Evolutionary conservation across 2,329 filamentous ascomycete genomes (phyloP), one percentile per base, ranked within the genome.

Genomic region (Corniculantispora saksenae): DNA sequence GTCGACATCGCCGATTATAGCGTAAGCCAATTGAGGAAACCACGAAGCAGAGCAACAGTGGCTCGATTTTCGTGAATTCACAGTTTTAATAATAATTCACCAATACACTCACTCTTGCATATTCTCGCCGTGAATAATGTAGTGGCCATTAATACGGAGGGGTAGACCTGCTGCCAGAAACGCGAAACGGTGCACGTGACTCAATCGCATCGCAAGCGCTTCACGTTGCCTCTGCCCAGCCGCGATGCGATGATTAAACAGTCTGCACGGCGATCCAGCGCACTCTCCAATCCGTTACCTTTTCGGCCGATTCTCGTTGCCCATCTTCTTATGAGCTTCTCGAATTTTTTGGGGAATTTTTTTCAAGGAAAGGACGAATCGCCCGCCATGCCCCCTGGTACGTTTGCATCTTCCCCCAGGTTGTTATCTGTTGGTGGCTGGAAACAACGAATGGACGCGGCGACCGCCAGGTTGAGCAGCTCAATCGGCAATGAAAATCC

Each of bases 331-430:
- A 65, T 65, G 63, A 55, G 50, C 55, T 48, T 65, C 40, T 60
- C 56, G 47, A 65, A 35, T 3, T 21, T 65, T 48, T 55, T 65
- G 25, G 56, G 56, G 17, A 61, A 61, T 53, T n/a, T 60, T 38
- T 60, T 61, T 48, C 29, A 40, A 9, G 54, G 29, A 25, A 27
- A 40, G 10, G 45, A 27, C 19, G 23, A 60, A 48, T 38, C 56
- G 56, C 40, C 35, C 63, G 23, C 35, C 38, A 61, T 65, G 63
- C 63, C 63, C 25, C 63, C 63, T 9, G 63, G 63, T 65, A 65
- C 21, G 63, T 56, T n/a, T 25, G 12, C 17, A 1, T 25, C 21
- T 32, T 32, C 32, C 10, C 32, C n/a, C n/a, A n/a, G n/a, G 35
- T n/a, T 45, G 51, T 43, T 3, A 3, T 23, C 25, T 5, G 17